Conservation (phyloP, 257 asterid species). For the Leptodermis oblonga region DNA sequence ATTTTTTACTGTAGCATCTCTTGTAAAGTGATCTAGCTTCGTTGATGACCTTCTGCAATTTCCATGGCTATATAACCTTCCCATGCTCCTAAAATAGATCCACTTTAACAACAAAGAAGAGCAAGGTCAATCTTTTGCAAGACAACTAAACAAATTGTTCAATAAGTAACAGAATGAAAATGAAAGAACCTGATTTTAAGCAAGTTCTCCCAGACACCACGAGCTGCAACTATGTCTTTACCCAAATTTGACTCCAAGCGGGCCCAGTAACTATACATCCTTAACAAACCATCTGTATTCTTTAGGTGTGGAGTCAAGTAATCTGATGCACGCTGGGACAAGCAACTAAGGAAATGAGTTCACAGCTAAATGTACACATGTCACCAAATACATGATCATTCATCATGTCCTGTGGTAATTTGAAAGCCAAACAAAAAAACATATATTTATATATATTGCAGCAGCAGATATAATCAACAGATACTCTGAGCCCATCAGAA, state of each 20-base stretch:
- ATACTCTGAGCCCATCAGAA: not conserved
- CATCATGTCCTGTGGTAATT: not conserved
- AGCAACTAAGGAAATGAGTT: conserved; percentile 13
- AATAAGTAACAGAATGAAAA: not conserved
- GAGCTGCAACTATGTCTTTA: conserved; percentile 76
- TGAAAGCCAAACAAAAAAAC: too few species aligned
- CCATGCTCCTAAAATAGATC: conserved; percentile 89
- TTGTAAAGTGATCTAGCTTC: conserved; percentile 93
- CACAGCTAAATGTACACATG: not conserved
- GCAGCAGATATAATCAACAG: not conserved
- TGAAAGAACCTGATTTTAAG: conserved; percentile 58
- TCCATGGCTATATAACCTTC: conserved; percentile 74
- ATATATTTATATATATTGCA: not conserved
- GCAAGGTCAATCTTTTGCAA: conserved; percentile 14
- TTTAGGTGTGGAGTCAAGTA: conserved; percentile 68
- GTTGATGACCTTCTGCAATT: conserved; percentile 62
- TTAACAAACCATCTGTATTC: conserved; percentile 55
- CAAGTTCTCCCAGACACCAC: conserved; percentile 95
- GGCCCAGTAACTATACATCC: conserved; percentile 78
- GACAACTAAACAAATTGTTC: conserved; percentile 14
- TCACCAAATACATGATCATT: not conserved
- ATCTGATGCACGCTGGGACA: conserved; percentile 78
- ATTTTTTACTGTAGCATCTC: conserved; percentile 82
- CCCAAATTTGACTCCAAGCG: conserved; percentile 67
- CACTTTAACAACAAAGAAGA: conserved; percentile 45